A percentile compares a stretch with the other conserved stretches of the same genome.
Conservation (phyloP, 139 green algal genomes). For the Closterium sp. region DNA sequence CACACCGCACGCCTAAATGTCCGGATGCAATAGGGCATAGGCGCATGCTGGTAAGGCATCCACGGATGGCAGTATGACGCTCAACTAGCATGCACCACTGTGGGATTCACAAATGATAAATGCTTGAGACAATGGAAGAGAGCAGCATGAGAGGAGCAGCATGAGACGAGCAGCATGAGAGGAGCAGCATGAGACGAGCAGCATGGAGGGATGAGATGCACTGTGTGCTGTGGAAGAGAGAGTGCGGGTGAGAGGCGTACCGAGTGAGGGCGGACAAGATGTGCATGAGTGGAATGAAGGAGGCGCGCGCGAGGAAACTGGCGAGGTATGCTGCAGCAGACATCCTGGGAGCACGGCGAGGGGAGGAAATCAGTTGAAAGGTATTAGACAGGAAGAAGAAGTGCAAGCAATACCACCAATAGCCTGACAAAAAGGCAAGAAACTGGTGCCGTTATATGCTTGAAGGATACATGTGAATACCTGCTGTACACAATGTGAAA, state of each 20-base stretch:
- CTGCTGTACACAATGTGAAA: background rate
- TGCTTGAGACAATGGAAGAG: background rate
- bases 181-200: no score
- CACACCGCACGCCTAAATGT: background rate
- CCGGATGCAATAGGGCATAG: no score
- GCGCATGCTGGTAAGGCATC: background rate
- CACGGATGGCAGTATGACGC: no score
- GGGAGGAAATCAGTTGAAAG: background rate
- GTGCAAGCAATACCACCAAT: no score
- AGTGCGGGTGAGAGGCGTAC: background rate
- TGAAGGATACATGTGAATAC: background rate
- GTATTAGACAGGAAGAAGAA: background rate
- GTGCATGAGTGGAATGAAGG: slow-evolving; percentile 59
- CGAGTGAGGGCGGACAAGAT: slow-evolving; percentile 9
- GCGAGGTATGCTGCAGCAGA: slow-evolving; percentile 80
- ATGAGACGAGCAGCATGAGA: no score
- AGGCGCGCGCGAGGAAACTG: slow-evolving; percentile 78
- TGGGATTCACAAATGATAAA: background rate
- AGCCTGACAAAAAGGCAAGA: no score
- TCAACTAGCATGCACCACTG: no score
- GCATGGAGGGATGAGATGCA: no score
- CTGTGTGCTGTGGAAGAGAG: background rate
- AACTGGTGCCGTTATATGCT: background rate
- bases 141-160: no score
- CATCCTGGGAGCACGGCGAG: slow-evolving; percentile 40